Base-by-base conservation (phyloP, 2,329 filamentous ascomycete genomes). In the Bimuria novae-zelandiae region DNA sequence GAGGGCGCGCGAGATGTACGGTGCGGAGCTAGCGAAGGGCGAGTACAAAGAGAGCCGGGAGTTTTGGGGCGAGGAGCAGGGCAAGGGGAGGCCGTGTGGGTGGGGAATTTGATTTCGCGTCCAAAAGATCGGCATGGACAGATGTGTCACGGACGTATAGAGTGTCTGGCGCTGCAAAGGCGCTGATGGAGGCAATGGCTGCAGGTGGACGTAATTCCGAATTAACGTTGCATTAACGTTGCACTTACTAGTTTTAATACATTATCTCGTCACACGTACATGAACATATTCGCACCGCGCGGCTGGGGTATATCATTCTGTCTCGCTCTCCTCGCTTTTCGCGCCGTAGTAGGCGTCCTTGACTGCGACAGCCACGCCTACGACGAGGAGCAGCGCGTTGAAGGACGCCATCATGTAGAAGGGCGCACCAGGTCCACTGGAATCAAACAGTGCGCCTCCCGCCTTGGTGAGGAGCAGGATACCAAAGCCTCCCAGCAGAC, bases 401-500 rank as follows among this genome's bases (percentile, higher is more conserved):
- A 97, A 97, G 0, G 79, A 78, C 0, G 92, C 92, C 87, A 99
- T 93, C 81, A 97, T 88, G 70, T 92, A 96, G 71, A 99, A 97
- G 0, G 94, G 94, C 10, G 90, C 89, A 0, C 89, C 89, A 2
- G 82, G 81, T 1, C 87, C 87, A 48, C 86, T 77, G 17, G 75
- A 80, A 72, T 99, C 94, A 67, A 97, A 99, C 42, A 97, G 75
- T 32, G 85, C 84, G 0, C 94, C 94, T 11, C 94, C 94, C 3
- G 94, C 73, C 75, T 99, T 99, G 0, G 94, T 97, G 14, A 99
- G 81, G 4, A 97, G 75, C 49, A 99, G 74, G 47, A 99, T 99
- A 0, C 92, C 94, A 0, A 86, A 89, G 12, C 93, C 94, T 10
- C 94, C 94, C 51, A 89, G 92, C 57, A 96, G 84, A 48, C 90